These are phyloP conservation scores for Vigna hirtella DNA, from an alignment of 306 rosid genomes.

Conservation along the genomic window DNA sequence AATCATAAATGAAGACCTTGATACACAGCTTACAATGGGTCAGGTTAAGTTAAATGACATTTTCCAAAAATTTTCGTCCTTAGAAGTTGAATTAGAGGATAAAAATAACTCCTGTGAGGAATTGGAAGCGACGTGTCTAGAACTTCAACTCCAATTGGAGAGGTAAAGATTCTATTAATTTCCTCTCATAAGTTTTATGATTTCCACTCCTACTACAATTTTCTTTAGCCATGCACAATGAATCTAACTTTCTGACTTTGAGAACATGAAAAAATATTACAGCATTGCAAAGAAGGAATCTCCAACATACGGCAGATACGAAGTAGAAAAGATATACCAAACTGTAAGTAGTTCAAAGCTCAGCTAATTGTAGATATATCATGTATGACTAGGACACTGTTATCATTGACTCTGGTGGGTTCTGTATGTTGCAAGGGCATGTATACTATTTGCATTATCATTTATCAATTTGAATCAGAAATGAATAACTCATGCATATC, in stretches of 20 bases:
- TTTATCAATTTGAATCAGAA: not conserved
- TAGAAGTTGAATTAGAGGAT: conserved; percentile 79
- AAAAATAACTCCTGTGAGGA: conserved; percentile 75
- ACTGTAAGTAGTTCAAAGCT: conserved; percentile 57
- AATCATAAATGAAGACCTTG: conserved; percentile 73
- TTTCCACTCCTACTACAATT: conserved; percentile 9
- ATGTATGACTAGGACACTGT: not conserved
- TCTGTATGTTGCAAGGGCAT: not conserved
- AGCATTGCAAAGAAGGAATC: conserved; percentile 72
- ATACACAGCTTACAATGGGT: conserved; percentile 66
- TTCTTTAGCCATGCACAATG: conserved; percentile 2
- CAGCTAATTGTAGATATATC: conserved; percentile 12
- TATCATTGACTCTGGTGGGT: not conserved
- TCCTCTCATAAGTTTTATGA: not conserved
- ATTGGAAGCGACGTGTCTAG: conserved; percentile 79
- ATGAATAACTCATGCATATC: not conserved
- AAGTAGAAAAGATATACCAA: conserved; percentile 65
- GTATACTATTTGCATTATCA: not conserved
- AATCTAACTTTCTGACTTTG: conserved; percentile 44
- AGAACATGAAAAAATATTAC: conserved; percentile 34
- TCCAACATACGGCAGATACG: conserved; percentile 51
- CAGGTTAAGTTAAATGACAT: conserved; percentile 59
- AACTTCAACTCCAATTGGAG: conserved; percentile 90
- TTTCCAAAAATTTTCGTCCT: conserved; percentile 69
- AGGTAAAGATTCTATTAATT: conserved; percentile 52